Conservation (phyloP, 2,329 filamentous ascomycete species). For the Hymenotorrendiella dingleyae region DNA sequence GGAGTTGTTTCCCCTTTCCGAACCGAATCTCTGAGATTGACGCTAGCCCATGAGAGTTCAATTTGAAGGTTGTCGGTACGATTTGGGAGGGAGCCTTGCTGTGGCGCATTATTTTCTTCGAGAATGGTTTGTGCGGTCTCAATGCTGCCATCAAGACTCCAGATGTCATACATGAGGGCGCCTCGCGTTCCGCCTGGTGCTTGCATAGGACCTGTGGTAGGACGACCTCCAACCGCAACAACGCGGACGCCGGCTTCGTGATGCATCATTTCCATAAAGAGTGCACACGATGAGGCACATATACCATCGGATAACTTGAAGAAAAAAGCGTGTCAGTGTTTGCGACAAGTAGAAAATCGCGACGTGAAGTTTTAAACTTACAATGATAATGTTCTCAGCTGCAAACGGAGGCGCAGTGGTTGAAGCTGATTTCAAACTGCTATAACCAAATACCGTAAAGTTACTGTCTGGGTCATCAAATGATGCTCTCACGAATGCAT, state of each 20-base stretch:
- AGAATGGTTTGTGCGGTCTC: constrained; percentile 21
- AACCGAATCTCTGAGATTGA: constrained; percentile 39
- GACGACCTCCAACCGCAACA: constrained; percentile 45
- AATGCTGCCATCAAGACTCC: constrained; percentile 22
- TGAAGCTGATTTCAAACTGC: constrained; percentile 15
- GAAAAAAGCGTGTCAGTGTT: no score
- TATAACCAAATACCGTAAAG: constrained; percentile 29
- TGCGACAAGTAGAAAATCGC: constrained; percentile 27
- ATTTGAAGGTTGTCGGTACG: constrained; percentile 12
- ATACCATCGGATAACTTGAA: constrained; percentile 46
- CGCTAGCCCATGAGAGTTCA: constrained; percentile 27
- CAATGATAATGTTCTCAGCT: constrained; percentile 37
- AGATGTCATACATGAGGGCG: constrained; percentile 30
- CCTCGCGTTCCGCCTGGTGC: constrained; percentile 48
- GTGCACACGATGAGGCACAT: constrained; percentile 52
- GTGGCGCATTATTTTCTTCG: constrained; percentile 7
- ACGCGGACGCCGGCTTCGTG: constrained; percentile 47
- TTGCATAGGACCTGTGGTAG: constrained; percentile 43
- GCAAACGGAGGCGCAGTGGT: constrained; percentile 30
- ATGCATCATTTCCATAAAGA: constrained; percentile 50
- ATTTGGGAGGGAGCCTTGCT: constrained; percentile 22
- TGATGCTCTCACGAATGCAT: constrained; percentile 30
- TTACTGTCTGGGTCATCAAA: constrained; percentile 4
- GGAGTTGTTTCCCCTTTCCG: constrained; percentile 31
- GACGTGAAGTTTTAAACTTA: constrained; percentile 10